Base-by-base conservation (phyloP, 805 yeast genomes). In the Kodamaea sagamina region DNA sequence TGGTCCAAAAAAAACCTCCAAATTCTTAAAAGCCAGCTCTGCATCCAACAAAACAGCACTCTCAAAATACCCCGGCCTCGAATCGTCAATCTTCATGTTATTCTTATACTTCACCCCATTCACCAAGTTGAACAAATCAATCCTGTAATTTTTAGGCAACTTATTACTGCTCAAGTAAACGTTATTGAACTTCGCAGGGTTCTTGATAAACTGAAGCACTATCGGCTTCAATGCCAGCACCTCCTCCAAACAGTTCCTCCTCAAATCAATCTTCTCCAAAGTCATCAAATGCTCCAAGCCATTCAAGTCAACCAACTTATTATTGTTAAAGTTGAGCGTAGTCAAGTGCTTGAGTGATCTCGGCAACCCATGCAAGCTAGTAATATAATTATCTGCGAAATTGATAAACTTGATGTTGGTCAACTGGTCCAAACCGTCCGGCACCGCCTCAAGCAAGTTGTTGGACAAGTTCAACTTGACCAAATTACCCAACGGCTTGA, bases 11-110 rank as follows among this genome's bases (percentile, higher is more conserved):
- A 51, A 75, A 42, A 67, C 70, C 44, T 72, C 71, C 42, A 76
- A 63, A 32, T 63, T 63, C 51, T 68, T 59, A 41, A 66, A 63
- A 1, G 82, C 76, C 17, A 67, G 64, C 47, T 74, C 79, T 2
- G 72, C 63, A 48, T 78, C 83, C 40, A 79, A 62, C 21, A 79
- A 58, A 51, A 79, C 55, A 24, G 84, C 74, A 15, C 77, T 69
- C 59, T 79, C 85, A 59, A 79, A 77, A 43, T 79, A 77, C 1
- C 84, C 84, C 0, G 85, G 84, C 41, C 75, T 58, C 3, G 83
- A 77, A 34, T 81, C 84, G 55, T 79, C 84, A 28, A 79, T 74
- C 50, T 75, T 75, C 46, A 79, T 54, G 6, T 54, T 54, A 48
- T 77, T 77, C 17, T 66, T 65, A 46, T 72, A 72, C 44, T 67